These are phyloP conservation scores for Kregervanrija pseudodelftensis DNA, from an alignment of 805 yeast genomes.

Conservation along the genomic window DNA sequence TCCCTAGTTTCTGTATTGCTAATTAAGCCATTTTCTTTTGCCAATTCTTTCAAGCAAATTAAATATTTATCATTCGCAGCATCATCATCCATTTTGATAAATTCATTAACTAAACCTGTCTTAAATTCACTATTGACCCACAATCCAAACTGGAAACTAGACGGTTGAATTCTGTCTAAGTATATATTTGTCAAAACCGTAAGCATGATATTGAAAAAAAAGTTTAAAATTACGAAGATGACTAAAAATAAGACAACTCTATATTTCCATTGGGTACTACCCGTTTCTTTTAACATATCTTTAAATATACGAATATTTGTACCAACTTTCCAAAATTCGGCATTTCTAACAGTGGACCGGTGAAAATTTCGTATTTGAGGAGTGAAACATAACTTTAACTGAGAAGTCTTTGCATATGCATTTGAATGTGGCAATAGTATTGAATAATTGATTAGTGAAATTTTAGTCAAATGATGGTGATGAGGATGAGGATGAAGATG, in stretches of 20 bases:
- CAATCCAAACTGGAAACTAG: conserved; percentile 24
- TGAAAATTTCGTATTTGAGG: conserved; percentile 3
- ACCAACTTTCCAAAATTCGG: conserved; percentile 28
- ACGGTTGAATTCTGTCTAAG: conserved; percentile 20
- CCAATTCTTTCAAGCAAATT: conserved; percentile 25
- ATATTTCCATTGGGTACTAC: conserved; percentile 38
- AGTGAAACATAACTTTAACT: too few species aligned
- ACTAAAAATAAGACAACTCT: conserved; percentile 37
- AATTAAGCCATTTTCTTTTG: conserved; percentile 23
- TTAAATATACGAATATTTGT: conserved; percentile 21
- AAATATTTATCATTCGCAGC: conserved; percentile 30
- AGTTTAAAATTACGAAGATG: conserved; percentile 33
- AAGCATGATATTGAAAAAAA: conserved; percentile 29
- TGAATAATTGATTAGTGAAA: too few species aligned
- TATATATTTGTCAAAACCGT: conserved; percentile 25
- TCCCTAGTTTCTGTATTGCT: conserved; percentile 13
- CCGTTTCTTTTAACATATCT: conserved; percentile 22
- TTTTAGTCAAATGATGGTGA: too few species aligned
- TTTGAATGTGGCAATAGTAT: too few species aligned
- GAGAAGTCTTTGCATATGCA: too few species aligned
- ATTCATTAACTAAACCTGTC: conserved; percentile 33
- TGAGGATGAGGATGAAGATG: too few species aligned
- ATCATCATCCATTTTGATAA: conserved; percentile 24
- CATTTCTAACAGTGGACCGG: conserved; percentile 7
- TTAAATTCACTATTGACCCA: conserved; percentile 24